Percentiles rank a stretch among this genome's conserved stretches.
Conservation (phyloP, 257 asterid genomes). For the Fraxinus pennsylvanica region DNA sequence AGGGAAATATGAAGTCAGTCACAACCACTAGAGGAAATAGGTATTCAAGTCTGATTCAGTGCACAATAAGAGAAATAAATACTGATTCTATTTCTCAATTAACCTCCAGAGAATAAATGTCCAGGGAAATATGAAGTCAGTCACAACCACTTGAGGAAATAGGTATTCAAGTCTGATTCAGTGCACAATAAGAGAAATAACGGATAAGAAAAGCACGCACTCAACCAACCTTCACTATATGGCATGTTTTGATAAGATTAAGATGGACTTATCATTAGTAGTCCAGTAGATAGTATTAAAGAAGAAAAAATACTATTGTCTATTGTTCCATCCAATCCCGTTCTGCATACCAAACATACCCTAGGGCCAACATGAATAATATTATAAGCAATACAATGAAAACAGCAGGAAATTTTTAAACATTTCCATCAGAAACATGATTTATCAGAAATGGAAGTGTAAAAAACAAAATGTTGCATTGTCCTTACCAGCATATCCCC, state of each 20-base stretch:
- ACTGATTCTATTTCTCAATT: background rate
- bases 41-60: background rate
- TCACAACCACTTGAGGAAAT: background rate
- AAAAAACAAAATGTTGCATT: slow-evolving; percentile 1
- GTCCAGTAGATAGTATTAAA: background rate
- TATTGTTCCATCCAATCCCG: background rate
- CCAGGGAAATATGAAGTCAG: background rate
- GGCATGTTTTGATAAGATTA: background rate
- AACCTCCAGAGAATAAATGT: background rate
- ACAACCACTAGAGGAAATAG: background rate
- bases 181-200: background rate
- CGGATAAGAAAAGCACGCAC: background rate
- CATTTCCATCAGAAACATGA: background rate
- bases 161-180: background rate
- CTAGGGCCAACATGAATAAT: background rate
- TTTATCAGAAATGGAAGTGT: slow-evolving; percentile 1
- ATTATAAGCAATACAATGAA: background rate
- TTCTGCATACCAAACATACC: background rate
- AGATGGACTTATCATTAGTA: background rate
- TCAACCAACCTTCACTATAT: background rate
- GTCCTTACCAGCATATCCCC: slow-evolving; percentile 89
- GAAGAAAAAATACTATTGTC: too few species aligned
- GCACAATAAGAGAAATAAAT: too few species aligned
- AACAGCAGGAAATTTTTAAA: background rate
- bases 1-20: background rate